These are phyloP conservation scores for Trichothecium roseum DNA, from an alignment of 2,329 filamentous ascomycete species.

Conservation along the genomic window DNA sequence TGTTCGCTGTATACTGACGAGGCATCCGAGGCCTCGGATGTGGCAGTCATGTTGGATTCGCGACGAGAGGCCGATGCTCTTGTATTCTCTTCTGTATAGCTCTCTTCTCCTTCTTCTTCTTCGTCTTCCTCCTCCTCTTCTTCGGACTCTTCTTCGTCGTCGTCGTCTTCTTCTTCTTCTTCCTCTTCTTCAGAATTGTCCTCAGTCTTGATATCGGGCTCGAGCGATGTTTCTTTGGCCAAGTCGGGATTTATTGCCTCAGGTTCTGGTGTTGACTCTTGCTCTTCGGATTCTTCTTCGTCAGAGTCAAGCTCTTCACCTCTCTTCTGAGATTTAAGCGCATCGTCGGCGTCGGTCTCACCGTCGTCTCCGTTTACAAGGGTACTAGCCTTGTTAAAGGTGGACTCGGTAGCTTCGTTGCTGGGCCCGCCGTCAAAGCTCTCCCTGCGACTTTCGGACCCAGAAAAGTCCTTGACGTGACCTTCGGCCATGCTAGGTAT, in stretches of 20 bases:
- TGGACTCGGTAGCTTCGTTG: slow-evolving; percentile 4
- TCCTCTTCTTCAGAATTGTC: background rate
- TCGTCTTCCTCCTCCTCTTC: slow-evolving; percentile 3
- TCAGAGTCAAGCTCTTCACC: background rate
- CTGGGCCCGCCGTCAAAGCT: background rate
- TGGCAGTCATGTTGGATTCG: too few species aligned
- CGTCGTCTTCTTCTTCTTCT: slow-evolving; percentile 2
- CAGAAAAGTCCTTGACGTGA: slow-evolving; percentile 6
- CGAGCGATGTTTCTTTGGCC: too few species aligned
- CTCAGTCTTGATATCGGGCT: background rate
- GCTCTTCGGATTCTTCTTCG: background rate
- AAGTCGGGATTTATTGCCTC: too few species aligned
- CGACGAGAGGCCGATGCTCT: too few species aligned
- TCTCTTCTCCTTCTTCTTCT: background rate
- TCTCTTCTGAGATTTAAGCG: too few species aligned
- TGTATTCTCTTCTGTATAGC: background rate
- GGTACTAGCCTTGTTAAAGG: slow-evolving; percentile 5
- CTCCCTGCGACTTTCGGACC: background rate
- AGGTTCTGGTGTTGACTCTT: background rate
- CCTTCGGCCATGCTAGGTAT: slow-evolving; percentile 29
- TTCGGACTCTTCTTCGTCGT: background rate
- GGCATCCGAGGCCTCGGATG: too few species aligned
- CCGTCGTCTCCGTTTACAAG: slow-evolving; percentile 2
- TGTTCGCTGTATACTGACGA: too few species aligned
- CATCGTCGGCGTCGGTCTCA: background rate